Evolutionary conservation across 108 stramenopile species (phyloP), one percentile per base, ranked within the genome.

Genomic region (Aurantiochytrium sp.): DNA sequence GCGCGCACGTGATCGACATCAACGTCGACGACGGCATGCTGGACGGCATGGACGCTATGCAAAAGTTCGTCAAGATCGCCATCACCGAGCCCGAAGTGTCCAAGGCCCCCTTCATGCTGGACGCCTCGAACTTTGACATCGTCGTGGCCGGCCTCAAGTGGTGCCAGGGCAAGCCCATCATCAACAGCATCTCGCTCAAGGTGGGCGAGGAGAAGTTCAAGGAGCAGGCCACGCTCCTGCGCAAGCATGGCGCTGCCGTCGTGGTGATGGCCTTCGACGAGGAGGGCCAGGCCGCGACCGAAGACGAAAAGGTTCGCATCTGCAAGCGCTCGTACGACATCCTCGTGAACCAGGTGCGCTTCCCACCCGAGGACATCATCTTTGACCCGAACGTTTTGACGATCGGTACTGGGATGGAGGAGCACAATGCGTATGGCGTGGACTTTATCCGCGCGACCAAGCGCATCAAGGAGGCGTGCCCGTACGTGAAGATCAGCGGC

Each of bases 181-280:
- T 99, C 52, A 99, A 99, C 92, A 97, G 96, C 24, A 99, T 99
- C 54, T 97, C 96, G 17, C 93, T 98, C 92, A 98, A 99, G 95
- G 98, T 98, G 52, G 98, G 98, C 27, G 97, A 98, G 92, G 97
- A 96, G 89, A 90, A 96, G 87, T 99, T 99, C 95, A 96, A 92
- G 86, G 94, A 97, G 91, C 98, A 99, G 19, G 98, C 98, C 0
- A 96, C 95, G 19, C 87, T 98, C 89, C 87, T 98, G 87, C 95
- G 94, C 91, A 96, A 97, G 91, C 97, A 98, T 89, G 98, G 98
- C 55, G 96, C 96, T 37, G 98, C 98, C 32, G 96, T 98, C 30
- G 98, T 99, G 48, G 97, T 98, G 87, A 99, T 99, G 98, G 98
- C 98, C 10, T 99, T 99, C 89, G 98, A 99, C 90, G 98, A 99